A percentile compares a stretch with the other conserved stretches of the same genome.
Evolutionary conservation across 768 basidiomycete species (phyloP).

Genomic region (Polyporus arcularius): DNA sequence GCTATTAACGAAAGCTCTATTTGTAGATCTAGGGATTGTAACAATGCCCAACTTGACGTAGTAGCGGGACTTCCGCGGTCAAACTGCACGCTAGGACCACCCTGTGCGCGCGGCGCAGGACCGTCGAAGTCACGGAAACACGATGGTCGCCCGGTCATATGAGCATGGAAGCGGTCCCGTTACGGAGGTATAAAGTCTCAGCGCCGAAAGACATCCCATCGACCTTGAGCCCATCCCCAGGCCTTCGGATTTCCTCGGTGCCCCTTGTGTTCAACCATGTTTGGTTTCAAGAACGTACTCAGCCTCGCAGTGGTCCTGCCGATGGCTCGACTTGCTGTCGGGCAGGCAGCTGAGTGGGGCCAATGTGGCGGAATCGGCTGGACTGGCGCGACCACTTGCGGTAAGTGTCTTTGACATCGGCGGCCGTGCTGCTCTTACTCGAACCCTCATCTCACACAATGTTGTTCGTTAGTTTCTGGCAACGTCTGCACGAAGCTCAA

Average conservation of each 20-base stretch:
- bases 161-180: no score
- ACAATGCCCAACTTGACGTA: no score
- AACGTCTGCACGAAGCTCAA: slow-evolving; percentile 39
- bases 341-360: slow-evolving; percentile 22
- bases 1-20: no score
- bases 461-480: slow-evolving; percentile 29
- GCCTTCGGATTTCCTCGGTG: no score
- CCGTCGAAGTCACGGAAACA: no score
- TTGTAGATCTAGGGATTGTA: no score
- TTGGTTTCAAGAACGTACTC: slow-evolving; percentile 1
- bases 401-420: neutral
- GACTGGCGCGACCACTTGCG: slow-evolving; percentile 18
- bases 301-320: slow-evolving; percentile 22
- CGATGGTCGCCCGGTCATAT: no score
- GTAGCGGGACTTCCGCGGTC: no score
- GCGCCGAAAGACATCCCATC: neutral
- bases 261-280: neutral
- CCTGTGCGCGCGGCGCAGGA: no score
- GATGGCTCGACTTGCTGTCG: slow-evolving; percentile 23
- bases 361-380: slow-evolving; percentile 22
- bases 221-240: neutral
- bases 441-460: neutral
- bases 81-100: no score
- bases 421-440: neutral
- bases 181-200: no score